Conservation (phyloP, 345 rosid species). For the Eucalyptus virginea region DNA sequence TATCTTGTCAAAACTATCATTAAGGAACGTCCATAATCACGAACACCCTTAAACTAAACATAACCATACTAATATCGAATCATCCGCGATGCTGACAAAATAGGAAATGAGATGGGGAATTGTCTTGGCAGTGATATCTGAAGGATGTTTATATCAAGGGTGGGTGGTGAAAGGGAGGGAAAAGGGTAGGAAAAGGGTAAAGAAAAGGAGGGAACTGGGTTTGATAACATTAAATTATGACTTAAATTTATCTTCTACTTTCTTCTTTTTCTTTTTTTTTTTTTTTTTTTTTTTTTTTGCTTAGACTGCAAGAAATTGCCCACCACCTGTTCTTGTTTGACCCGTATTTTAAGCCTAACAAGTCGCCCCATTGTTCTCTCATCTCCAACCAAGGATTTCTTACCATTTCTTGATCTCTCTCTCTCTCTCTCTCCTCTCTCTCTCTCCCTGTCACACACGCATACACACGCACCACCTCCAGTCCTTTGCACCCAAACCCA, state of each 20-base stretch:
- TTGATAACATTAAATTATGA: not conserved
- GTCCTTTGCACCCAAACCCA: not conserved
- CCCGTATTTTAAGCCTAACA: constrained; percentile 58
- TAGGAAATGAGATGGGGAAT: not conserved
- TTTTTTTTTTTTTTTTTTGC: constrained; percentile 14
- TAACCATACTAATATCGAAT: not conserved
- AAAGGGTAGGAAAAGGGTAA: not conserved
- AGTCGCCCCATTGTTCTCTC: constrained; percentile 50
- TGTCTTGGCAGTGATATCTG: not conserved
- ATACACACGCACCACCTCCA: not conserved
- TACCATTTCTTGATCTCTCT: not conserved
- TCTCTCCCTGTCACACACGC: not conserved
- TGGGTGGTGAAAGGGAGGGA: constrained; percentile 28
- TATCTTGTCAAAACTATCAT: not conserved
- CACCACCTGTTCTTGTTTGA: constrained; percentile 62
- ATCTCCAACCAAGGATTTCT: not conserved
- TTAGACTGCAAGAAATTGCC: constrained; percentile 40
- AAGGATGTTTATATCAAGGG: constrained; percentile 16
- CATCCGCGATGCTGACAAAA: not conserved
- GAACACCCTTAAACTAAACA: not conserved
- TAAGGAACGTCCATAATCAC: not conserved
- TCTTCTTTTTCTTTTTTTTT: not conserved
- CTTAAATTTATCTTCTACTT: not conserved
- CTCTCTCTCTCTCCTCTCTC: not conserved
- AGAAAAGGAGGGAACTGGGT: not conserved